Evolutionary conservation across 768 basidiomycete genomes (phyloP), one percentile per base, ranked within the genome.

Genomic region (Tremella mesenterica): DNA sequence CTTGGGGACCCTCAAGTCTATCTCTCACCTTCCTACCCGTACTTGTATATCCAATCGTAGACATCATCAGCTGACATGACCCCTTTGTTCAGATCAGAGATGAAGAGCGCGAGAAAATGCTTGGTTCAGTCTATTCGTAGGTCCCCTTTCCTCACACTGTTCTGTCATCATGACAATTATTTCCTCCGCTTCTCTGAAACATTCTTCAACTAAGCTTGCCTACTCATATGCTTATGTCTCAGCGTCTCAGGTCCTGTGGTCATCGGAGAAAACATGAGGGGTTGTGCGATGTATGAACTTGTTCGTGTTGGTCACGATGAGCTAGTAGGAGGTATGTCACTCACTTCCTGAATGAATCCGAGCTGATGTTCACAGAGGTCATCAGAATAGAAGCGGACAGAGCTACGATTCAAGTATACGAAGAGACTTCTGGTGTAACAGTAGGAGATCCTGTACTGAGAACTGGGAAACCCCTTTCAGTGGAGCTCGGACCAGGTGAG

Each of bases 221-320:
- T 7, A 43, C 26, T 14, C 14, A 26, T 14, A 33, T 48, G 39
- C 41, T 44, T 9, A 48, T 31, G 2, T 64, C 91, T 81, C 72
- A 92, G 92, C 57, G 95, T 99, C 34, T 99, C 95, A 33, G 95
- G 95, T 38, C 95, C 95, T 47, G 93, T 96, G 77, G 93, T 99
- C 67, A 84, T 97, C 70, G 92, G 91, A 58, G 87, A 85, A 79
- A 91, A 92, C 77, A 96, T 54, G 93, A 91, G 62, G 90, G 97
- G 95, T 88, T 93, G 75, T 89, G 96, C 75, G 83, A 97, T 59
- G 95, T 78, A 64, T 67, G 72, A 72, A 46, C 52, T 70, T 31
- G 72, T 93, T 52, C 86, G 95, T 63, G 95, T 97, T 48, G 95
- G 95, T 3, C 95, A 99, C 71, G 88, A 96, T 74, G 93, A 97